Evolutionary conservation across 2,329 filamentous ascomycete genomes (phyloP).

Genomic region (Didymella exigua): DNA sequence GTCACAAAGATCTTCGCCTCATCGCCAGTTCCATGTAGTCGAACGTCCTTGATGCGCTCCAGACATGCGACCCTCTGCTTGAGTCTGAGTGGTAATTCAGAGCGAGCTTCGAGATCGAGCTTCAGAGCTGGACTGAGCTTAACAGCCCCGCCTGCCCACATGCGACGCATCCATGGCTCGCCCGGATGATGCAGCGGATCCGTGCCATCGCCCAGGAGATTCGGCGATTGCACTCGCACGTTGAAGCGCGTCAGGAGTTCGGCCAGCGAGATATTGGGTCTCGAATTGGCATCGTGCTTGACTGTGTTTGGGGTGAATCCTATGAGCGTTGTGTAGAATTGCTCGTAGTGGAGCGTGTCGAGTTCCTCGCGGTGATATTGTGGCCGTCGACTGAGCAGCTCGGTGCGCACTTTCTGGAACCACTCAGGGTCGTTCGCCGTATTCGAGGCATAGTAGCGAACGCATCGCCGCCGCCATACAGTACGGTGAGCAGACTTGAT

Average conservation of each 20-base stretch:
- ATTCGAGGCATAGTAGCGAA: slow-evolving; percentile 24
- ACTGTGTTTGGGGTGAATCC: neutral
- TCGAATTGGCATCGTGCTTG: slow-evolving; percentile 3
- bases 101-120: slow-evolving; percentile 3
- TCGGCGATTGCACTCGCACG: slow-evolving; percentile 64
- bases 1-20: slow-evolving; percentile 63
- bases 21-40: slow-evolving; percentile 57
- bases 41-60: slow-evolving; percentile 56
- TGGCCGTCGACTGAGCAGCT: slow-evolving; percentile 56
- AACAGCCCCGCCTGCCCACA: slow-evolving; percentile 87
- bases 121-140: slow-evolving; percentile 50
- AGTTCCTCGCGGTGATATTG: slow-evolving; percentile 62
- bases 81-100: slow-evolving; percentile 13
- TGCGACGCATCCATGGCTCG: slow-evolving; percentile 70
- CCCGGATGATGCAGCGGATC: slow-evolving; percentile 80
- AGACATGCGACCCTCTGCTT: slow-evolving; percentile 35
- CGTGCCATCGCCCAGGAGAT: slow-evolving; percentile 80
- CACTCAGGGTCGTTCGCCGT: slow-evolving; percentile 22
- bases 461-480: slow-evolving; percentile 21
- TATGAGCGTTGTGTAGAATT: slow-evolving; percentile 58
- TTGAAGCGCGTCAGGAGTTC: slow-evolving; percentile 92
- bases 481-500: slow-evolving; percentile 16
- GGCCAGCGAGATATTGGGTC: slow-evolving; percentile 47
- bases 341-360: slow-evolving; percentile 62
- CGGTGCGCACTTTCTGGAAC: slow-evolving; percentile 35